Base-by-base conservation (phyloP, 441 rosid genomes). In the Erodium chrysanthum region DNA sequence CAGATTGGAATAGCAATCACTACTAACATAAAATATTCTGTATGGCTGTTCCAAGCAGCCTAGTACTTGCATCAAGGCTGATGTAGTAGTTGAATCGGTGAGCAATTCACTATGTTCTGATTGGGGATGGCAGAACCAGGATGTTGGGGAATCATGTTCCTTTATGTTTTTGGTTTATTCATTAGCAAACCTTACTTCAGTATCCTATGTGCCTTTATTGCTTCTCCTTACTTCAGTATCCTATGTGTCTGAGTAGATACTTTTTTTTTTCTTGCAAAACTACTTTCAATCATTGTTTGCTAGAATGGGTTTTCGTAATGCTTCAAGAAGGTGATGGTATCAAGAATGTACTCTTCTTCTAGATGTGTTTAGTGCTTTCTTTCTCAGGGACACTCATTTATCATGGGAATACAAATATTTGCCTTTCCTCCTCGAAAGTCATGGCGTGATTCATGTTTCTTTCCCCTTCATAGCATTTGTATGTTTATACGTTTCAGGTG, bases 401-500 rank as follows among this genome's bases (percentile, higher is more conserved):
- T 46, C 0, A 7, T 46, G 52, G 17, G 2, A 14, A n/a, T 46
- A 14, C 52, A 46, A 46, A 14, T 46, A 46, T 12, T 46, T 14
- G 52, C 6, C 50, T 14, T 14, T 3, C 52, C 6, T 5, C 17
- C 52, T 46, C 18, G n/a, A 14, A 46, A 46, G 52, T 46, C 17
- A 46, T 46, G 52, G 52, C 1, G 18, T n/a, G 52, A 46, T 46
- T 46, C 18, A 4, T 12, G 52, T 14, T 46, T 46, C 17, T 46
- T 14, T 4, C 6, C 52, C 52, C 17, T 46, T 46, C 52, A 68
- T 46, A n/a, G 65, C 18, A 33, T 52, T 25, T 56, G 62, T 68
- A 5, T 59, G 73, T 33, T 52, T 33, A 23, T 56, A 62, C 70
- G 54, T 69, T 74, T 50, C 79, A 89, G 99, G 97, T 90, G 77